phyloP scores from a whole-genome alignment of 495 filamentous ascomycete genomes.

The Talaromyces thailandensis region DNA sequence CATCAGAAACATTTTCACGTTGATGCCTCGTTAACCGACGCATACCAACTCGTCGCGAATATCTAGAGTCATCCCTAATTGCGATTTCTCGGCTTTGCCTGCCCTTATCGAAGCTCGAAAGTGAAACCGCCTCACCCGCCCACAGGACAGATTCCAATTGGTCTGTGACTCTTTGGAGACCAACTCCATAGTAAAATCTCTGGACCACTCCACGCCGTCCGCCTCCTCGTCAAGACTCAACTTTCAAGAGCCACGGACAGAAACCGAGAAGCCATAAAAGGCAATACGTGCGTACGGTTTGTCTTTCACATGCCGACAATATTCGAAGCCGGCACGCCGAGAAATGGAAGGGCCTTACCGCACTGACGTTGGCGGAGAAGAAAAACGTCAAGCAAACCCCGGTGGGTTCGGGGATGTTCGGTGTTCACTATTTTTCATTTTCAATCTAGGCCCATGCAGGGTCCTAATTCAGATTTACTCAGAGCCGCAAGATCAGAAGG shows the following conservation, averaged over 20 bases:
- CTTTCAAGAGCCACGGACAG: background rate
- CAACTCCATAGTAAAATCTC: background rate
- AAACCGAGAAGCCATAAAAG: background rate
- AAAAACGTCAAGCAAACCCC: background rate
- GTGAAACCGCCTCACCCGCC: background rate
- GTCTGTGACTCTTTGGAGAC: background rate
- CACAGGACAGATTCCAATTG: background rate
- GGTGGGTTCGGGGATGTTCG: background rate
- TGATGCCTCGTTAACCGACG: background rate
- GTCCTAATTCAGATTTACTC: background rate
- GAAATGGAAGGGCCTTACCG: background rate
- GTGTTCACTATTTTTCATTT: background rate
- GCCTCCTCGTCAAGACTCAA: background rate
- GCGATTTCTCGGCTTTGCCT: background rate
- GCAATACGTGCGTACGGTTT: background rate
- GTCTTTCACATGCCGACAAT: background rate
- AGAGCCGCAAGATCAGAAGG: background rate
- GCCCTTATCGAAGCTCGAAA: background rate
- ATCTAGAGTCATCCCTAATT: background rate
- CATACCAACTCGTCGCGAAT: background rate
- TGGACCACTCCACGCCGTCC: background rate
- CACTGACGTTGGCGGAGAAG: background rate
- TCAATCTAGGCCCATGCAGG: background rate
- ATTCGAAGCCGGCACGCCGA: background rate
- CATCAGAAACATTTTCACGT: background rate